These are phyloP conservation scores for Calycina herbarum DNA, from an alignment of 2,329 filamentous ascomycete genomes.

Conservation along the genomic window DNA sequence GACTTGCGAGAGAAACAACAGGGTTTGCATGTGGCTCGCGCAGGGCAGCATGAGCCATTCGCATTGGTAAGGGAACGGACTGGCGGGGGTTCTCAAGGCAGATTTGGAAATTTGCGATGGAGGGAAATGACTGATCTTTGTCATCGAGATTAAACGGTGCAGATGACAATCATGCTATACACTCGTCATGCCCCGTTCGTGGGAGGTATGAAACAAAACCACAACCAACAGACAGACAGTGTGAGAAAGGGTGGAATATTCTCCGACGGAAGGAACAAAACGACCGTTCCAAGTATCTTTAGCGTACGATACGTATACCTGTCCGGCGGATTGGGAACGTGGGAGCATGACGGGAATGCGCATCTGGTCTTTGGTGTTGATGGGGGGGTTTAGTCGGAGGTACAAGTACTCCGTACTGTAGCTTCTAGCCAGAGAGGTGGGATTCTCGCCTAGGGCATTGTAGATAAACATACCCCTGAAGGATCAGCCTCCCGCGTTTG, in stretches of 20 bases:
- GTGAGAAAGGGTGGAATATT: background rate
- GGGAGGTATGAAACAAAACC: background rate
- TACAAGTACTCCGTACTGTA: background rate
- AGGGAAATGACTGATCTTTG: constrained; percentile 2
- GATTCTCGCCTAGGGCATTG: background rate
- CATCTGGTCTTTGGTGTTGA: background rate
- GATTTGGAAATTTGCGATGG: background rate
- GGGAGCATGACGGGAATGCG: background rate
- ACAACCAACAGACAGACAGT: background rate
- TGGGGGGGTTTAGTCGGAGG: background rate
- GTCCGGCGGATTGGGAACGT: background rate
- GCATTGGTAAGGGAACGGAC: constrained; percentile 3
- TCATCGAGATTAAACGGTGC: constrained; percentile 3
- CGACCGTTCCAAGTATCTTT: background rate
- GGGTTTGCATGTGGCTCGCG: background rate
- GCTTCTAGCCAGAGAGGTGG: background rate
- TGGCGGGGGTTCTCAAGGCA: background rate
- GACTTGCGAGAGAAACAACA: constrained; percentile 2
- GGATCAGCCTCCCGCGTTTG: constrained; percentile 3
- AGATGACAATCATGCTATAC: background rate
- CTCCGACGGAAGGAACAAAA: background rate
- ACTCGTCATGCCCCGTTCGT: background rate
- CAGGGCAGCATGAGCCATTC: background rate
- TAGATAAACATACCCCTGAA: background rate
- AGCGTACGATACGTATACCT: background rate